Evolutionary conservation across 1,284 basidiomycete species (phyloP), one percentile per base, ranked within the genome.

Genomic region (Exobasidium cylindrosporum): DNA sequence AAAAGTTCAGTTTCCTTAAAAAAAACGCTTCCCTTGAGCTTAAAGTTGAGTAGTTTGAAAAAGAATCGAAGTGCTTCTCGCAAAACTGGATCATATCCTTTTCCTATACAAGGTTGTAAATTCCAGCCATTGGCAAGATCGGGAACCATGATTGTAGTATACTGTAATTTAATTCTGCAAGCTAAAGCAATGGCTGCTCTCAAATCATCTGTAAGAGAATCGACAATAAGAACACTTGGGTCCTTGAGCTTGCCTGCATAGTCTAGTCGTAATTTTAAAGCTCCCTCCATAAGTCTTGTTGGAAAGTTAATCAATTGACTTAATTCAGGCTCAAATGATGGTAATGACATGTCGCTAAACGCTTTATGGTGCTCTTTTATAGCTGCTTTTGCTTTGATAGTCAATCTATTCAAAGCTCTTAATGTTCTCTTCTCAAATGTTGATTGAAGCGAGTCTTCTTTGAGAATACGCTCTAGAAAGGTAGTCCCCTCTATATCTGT

Each of bases 1-100:
- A 98, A 85, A 26, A 97, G 88, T 77, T 98, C 96, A 0, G 94
- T 97, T 83, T 98, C 95, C 75, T 96, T 95, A 83, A 97, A 96
- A 81, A 95, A 91, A 57, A 94, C 90, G n/a, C 90, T 90, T 66
- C 90, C 91, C 82, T 95, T 95, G 58, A 99, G 85, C 80, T 97
- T 96, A 88, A 89, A 92, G 72, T 96, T 91, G 30, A 98, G 87
- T 32, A 99, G 84, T 75, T 87, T 89, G 85, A 98, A 98, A 83
- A 98, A 96, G 79, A 89, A 89, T 7, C 87, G 85, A 68, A 98
- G 83, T 7, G 92, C 91, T 67, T 94, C 89, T 61, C 96, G 83
- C 59, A 98, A 88, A 1, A 91, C 91, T 24, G 85, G 82, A 78
- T 98, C 94, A 81, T 97, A 98, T 69, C 92, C 90, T 59, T 88